A percentile compares a stretch with the other conserved stretches of the same genome.
phyloP scores from a whole-genome alignment of 2,329 filamentous ascomycete genomes.

The Diplodia mutila region DNA sequence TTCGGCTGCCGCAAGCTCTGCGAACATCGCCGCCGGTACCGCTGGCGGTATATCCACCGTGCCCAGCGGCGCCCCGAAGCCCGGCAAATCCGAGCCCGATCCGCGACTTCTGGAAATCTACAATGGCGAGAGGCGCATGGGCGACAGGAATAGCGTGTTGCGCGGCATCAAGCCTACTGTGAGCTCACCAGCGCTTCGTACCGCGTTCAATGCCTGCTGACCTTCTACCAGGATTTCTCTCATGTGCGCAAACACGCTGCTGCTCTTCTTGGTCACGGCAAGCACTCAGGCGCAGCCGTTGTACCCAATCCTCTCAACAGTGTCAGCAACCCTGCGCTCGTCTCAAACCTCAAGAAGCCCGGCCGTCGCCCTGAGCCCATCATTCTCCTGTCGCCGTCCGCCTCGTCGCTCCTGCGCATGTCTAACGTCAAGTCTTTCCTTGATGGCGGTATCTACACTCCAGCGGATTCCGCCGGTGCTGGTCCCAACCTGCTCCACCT shows the following conservation, averaged over 20 bases:
- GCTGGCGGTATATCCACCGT: constrained; percentile 47
- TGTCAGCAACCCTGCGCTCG: constrained; percentile 38
- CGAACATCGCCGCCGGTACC: constrained; percentile 56
- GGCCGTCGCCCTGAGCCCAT: constrained; percentile 73
- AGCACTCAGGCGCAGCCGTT: constrained; percentile 48
- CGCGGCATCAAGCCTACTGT: constrained; percentile 88
- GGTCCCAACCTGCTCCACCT: constrained; percentile 82
- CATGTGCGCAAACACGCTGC: constrained; percentile 85
- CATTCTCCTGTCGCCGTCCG: constrained; percentile 94
- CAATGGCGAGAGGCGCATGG: constrained; percentile 86
- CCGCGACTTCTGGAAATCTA: constrained; percentile 86
- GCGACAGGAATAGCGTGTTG: constrained; percentile 86
- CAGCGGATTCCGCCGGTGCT: constrained; percentile 68
- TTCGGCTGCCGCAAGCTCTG: constrained; percentile 47
- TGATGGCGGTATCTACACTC: constrained; percentile 78
- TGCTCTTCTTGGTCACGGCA: constrained; percentile 66
- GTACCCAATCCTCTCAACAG: constrained; percentile 43
- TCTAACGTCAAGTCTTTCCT: constrained; percentile 96
- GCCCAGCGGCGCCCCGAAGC: constrained; percentile 49
- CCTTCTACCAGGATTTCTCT: constrained; percentile 76
- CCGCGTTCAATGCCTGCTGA: constrained; percentile 27
- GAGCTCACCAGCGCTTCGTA: constrained; percentile 40
- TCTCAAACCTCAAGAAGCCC: constrained; percentile 48
- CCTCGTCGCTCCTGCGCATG: constrained; percentile 91
- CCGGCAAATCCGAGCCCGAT: constrained; percentile 64